Base-by-base conservation (phyloP, 192 early-diverging fungal species). In the Allomyces macrogynus region DNA sequence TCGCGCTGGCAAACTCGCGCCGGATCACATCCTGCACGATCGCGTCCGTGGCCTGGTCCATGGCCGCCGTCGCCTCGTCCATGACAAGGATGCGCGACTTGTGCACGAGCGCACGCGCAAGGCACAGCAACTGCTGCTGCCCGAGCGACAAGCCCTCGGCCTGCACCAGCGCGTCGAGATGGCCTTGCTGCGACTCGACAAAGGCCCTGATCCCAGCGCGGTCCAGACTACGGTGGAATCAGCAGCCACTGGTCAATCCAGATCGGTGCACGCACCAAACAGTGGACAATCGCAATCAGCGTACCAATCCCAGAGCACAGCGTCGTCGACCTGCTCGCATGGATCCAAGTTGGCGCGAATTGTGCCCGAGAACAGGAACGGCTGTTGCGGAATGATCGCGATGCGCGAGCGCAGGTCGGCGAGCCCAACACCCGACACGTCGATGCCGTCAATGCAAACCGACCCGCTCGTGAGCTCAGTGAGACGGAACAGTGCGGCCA, bases 61-160 rank as follows among this genome's bases (percentile, higher is more conserved):
- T 71, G 12, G 78, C 71, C 54, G 79, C 75, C 0, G 83, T 85
- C 1, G 85, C 81, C 63, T 83, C 88, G 65, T 90, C 88, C 0
- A 90, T 68, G 0, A 91, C 70, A 0, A 90, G 69, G 18, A 89
- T 80, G 24, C 66, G 71, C 43, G 77, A 67, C 42, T 73, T 70
- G 40, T 70, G 73, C 20, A 85, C 70, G 42, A 85, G 67, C 1
- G 80, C 83, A 3, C 86, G 76, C 0, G 86, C 80, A 23, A 88
- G 71, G 60, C 78, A 77, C 42, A 88, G 71, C 10, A 80, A 69
- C 68, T 83, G 81, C 23, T 75, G 71, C 63, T 87, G 82, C 14
- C 84, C 82, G 0, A 71, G 25, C 24, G 78, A 75, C 61, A 87
- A 84, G 57, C 80, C 80, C 40, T 75, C 82, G 32, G 32, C 5